A percentile compares a stretch with the other conserved stretches of the same genome.
Evolutionary conservation across 1,139 yeast genomes (phyloP).

Genomic region (Kodamaea derodonti): DNA sequence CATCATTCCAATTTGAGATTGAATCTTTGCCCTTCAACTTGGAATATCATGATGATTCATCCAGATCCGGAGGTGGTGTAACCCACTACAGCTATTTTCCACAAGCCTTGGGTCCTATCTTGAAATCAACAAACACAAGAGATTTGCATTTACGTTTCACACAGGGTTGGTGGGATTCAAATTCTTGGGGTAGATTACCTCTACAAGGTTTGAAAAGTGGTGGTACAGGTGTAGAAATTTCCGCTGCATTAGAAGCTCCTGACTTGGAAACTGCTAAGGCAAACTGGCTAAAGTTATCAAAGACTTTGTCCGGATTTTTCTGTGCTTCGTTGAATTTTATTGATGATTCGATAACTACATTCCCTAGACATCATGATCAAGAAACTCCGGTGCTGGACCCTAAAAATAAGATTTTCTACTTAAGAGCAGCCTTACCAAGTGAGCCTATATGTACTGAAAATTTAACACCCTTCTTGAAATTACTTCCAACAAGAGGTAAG

Average conservation of each 20-base stretch:
- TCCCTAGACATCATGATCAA: constrained; percentile 40
- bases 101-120: constrained; percentile 71
- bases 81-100: constrained; percentile 74
- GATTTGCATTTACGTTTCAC: constrained; percentile 83
- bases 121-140: constrained; percentile 62
- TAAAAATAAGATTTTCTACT: constrained; percentile 44
- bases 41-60: constrained; percentile 22
- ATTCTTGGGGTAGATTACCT: constrained; percentile 83
- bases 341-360: constrained; percentile 74
- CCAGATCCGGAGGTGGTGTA: constrained; percentile 12
- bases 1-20: constrained; percentile 66
- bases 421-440: constrained; percentile 87
- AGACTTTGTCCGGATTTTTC: constrained; percentile 82
- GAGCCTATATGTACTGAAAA: constrained; percentile 98
- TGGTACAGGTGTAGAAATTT: constrained; percentile 93
- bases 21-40: constrained; percentile 43
- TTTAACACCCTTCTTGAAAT: constrained; percentile 85
- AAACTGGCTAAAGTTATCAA: constrained; percentile 70
- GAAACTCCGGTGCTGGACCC: constrained; percentile 16
- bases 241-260: constrained; percentile 78
- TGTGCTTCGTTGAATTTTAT: constrained; percentile 94
- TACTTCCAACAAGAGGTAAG: constrained; percentile 89
- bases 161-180: constrained; percentile 95
- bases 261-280: constrained; percentile 50
- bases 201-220: constrained; percentile 70